Conservation (phyloP, 805 yeast species). For the Tetrapisispora taiwanensis region DNA sequence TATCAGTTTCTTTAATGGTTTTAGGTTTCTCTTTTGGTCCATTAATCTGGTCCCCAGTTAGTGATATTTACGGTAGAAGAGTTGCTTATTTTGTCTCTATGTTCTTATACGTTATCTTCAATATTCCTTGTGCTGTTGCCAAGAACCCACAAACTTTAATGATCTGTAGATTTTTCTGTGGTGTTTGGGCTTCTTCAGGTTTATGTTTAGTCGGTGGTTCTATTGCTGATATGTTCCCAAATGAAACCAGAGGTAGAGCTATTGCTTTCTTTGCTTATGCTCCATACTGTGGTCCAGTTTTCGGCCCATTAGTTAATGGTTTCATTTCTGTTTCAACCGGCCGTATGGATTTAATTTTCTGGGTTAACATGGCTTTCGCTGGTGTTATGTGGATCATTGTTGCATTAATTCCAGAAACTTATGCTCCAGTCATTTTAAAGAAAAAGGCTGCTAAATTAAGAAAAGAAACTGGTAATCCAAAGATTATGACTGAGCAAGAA, state of each 20-base stretch:
- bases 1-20: conserved; percentile 81
- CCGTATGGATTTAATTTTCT: conserved; percentile 59
- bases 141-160: conserved; percentile 73
- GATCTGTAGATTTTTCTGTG: conserved; percentile 78
- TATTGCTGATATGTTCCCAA: conserved; percentile 79
- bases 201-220: conserved; percentile 85
- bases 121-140: conserved; percentile 79
- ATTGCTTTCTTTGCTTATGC: conserved; percentile 87
- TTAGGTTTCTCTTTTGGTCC: conserved; percentile 85
- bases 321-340: conserved; percentile 67
- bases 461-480: conserved; percentile 69
- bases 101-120: conserved; percentile 64
- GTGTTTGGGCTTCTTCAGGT: conserved; percentile 77
- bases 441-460: conserved; percentile 55
- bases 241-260: conserved; percentile 74
- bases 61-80: conserved; percentile 78
- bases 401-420: conserved; percentile 75
- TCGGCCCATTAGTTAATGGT: conserved; percentile 84
- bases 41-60: conserved; percentile 77
- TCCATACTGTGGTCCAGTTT: conserved; percentile 87
- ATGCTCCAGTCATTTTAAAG: conserved; percentile 70
- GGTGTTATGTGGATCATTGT: conserved; percentile 70
- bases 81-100: conserved; percentile 74
- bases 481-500: conserved; percentile 89
- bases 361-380: conserved; percentile 91